phyloP scores from a whole-genome alignment of 2,329 filamentous ascomycete species.

The Aspergillus brunneoviolaceus region DNA sequence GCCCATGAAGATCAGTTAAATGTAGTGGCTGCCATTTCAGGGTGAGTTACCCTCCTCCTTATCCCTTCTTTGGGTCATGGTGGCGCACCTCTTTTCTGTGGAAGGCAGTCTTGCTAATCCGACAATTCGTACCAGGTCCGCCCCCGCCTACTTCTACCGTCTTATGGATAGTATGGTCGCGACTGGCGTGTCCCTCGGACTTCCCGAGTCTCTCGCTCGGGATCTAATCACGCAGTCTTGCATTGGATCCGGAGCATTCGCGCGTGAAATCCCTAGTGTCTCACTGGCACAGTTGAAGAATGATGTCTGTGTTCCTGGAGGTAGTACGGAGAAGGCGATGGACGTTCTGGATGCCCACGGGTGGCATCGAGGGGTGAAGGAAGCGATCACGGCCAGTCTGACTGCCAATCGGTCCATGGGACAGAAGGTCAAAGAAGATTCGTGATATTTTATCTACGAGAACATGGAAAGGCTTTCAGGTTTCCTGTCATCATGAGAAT shows the following conservation, averaged over 20 bases:
- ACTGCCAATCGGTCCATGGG: not conserved
- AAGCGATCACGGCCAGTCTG: not conserved
- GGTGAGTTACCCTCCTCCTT: not conserved
- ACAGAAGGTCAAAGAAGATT: not conserved
- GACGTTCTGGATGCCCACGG: not conserved
- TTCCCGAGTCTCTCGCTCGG: not conserved
- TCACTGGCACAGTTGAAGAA: not conserved
- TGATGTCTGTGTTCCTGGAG: conserved; percentile 1
- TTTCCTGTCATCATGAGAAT: too few relatives aligned
- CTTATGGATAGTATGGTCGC: conserved; percentile 3
- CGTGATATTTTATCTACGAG: too few relatives aligned
- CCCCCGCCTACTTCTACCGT: not conserved
- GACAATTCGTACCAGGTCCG: not conserved
- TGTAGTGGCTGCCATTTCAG: conserved; percentile 1
- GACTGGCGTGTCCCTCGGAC: not conserved
- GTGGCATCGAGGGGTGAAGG: not conserved
- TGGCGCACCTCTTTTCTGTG: too few relatives aligned
- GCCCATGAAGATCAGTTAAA: not conserved
- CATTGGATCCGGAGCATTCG: not conserved
- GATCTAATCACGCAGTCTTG: not conserved
- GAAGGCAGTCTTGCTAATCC: not conserved
- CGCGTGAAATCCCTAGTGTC: not conserved
- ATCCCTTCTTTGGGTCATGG: too few relatives aligned
- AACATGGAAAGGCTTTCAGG: too few relatives aligned
- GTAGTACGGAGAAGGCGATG: conserved; percentile 8